A percentile compares a stretch with the other conserved stretches of the same genome.
Conservation (phyloP, 2,329 filamentous ascomycete genomes). For the Penicillium freii region DNA sequence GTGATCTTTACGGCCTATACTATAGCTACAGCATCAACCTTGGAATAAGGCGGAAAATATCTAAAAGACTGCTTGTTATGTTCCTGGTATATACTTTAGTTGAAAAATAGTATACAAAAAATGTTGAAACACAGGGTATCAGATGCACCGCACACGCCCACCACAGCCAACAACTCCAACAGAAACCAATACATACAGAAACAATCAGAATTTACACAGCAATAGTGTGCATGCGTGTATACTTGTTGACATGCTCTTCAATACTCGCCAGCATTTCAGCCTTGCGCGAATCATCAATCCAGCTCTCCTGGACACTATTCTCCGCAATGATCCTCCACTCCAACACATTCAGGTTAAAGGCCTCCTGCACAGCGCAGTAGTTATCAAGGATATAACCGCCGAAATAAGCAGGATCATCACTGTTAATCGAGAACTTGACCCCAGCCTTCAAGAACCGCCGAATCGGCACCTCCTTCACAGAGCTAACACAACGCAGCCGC, state of each 20-base stretch:
- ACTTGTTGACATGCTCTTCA: conserved; percentile 32
- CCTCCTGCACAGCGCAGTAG: conserved; percentile 72
- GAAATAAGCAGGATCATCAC: conserved; percentile 74
- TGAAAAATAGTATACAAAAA: conserved; percentile 19
- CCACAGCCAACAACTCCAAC: not conserved
- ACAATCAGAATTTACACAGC: conserved; percentile 1
- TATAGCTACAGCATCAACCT: too few species aligned
- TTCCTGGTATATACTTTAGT: conserved; percentile 38
- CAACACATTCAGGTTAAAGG: conserved; percentile 59
- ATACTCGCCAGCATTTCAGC: conserved; percentile 49
- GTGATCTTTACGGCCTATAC: too few species aligned
- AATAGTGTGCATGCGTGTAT: conserved; percentile 15
- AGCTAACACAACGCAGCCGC: conserved; percentile 55
- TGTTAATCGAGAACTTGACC: conserved; percentile 70
- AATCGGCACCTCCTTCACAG: conserved; percentile 59
- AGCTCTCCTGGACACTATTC: conserved; percentile 65
- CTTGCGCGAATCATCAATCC: conserved; percentile 66
- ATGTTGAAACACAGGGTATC: conserved; percentile 26
- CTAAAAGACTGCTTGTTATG: not conserved
- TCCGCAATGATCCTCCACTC: conserved; percentile 67
- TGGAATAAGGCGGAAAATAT: too few species aligned
- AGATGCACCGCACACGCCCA: conserved; percentile 7
- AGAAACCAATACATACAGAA: not conserved
- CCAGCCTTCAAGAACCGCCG: conserved; percentile 61
- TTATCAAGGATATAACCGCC: conserved; percentile 73